Percentiles rank a stretch among this genome's conserved stretches.
Conservation (phyloP, 2,329 filamentous ascomycete genomes). For the Calcarisporium arbuscula region DNA sequence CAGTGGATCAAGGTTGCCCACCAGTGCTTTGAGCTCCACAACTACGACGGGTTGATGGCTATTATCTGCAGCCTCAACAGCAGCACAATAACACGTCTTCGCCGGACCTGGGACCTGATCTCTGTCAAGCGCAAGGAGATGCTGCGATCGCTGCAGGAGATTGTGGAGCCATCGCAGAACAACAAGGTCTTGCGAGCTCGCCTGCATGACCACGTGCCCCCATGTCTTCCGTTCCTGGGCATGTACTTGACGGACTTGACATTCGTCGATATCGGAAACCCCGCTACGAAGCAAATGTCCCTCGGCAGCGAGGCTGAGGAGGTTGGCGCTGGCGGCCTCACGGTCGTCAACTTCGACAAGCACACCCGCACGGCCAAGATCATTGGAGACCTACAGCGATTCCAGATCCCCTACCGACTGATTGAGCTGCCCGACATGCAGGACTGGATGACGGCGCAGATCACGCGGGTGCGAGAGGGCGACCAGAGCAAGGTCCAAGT, state of each 20-base stretch:
- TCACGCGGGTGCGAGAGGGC: slow-evolving; percentile 64
- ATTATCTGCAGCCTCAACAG: slow-evolving; percentile 93
- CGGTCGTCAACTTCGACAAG: slow-evolving; percentile 97
- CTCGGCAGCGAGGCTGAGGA: slow-evolving; percentile 44
- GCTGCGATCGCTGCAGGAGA: slow-evolving; percentile 70
- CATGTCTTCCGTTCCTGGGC: slow-evolving; percentile 90
- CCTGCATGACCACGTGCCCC: slow-evolving; percentile 79
- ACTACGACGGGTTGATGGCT: slow-evolving; percentile 95
- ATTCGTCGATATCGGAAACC: slow-evolving; percentile 92
- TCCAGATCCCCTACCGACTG: slow-evolving; percentile 88
- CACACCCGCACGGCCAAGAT: slow-evolving; percentile 91
- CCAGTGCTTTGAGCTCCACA: slow-evolving; percentile 81
- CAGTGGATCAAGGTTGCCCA: slow-evolving; percentile 96
- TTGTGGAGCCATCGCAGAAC: slow-evolving; percentile 87
- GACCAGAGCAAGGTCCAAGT: slow-evolving; percentile 52
- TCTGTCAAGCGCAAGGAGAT: slow-evolving; percentile 76
- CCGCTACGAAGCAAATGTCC: slow-evolving; percentile 68
- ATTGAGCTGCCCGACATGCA: slow-evolving; percentile 81
- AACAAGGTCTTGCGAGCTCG: slow-evolving; percentile 79
- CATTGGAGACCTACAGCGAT: slow-evolving; percentile 90
- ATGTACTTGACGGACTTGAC: slow-evolving; percentile 96
- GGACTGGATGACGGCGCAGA: slow-evolving; percentile 82
- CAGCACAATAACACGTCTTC: slow-evolving; percentile 81
- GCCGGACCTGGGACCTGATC: slow-evolving; percentile 86
- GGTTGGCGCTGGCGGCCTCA: slow-evolving; percentile 59